phyloP scores from a whole-genome alignment of 352 stramenopile genomes.

The Globisporangium recalcitrans region DNA sequence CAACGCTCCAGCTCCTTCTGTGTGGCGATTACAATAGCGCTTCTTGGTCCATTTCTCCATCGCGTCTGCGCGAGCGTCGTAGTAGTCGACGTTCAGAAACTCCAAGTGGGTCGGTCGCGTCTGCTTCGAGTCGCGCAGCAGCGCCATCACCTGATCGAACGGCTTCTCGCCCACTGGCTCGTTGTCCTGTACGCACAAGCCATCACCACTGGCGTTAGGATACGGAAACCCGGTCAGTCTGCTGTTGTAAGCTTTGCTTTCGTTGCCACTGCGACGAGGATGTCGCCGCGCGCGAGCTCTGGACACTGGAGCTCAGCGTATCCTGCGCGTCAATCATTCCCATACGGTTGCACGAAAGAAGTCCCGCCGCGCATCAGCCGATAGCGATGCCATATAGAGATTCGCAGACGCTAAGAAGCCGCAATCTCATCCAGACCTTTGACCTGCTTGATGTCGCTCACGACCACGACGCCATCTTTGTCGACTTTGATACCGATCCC shows the following conservation, averaged over 20 bases:
- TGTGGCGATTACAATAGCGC: too few species aligned
- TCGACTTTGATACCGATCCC: slow-evolving; percentile 29
- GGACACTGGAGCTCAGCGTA: slow-evolving; percentile 26
- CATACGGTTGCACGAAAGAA: background rate
- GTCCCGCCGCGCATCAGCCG: too few species aligned
- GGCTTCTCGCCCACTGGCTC: slow-evolving; percentile 12
- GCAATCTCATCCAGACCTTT: slow-evolving; percentile 8
- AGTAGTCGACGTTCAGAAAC: slow-evolving; percentile 27
- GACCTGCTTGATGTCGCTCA: slow-evolving; percentile 22
- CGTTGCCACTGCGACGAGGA: slow-evolving; percentile 30
- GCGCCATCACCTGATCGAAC: slow-evolving; percentile 27
- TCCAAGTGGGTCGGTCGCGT: slow-evolving; percentile 23
- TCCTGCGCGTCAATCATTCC: slow-evolving; percentile 13
- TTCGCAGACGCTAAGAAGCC: background rate
- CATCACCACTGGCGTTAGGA: background rate
- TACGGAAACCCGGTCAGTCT: background rate
- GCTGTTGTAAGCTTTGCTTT: background rate
- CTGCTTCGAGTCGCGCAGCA: slow-evolving; percentile 16
- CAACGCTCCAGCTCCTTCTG: too few species aligned
- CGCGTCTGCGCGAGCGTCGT: slow-evolving; percentile 13
- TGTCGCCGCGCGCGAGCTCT: slow-evolving; percentile 23
- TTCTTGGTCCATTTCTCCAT: slow-evolving; percentile 22
- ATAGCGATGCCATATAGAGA: background rate
- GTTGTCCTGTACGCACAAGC: background rate
- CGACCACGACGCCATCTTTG: slow-evolving; percentile 24